Conservation (phyloP, 2,329 filamentous ascomycete genomes). For the Fusarium transvaalense region DNA sequence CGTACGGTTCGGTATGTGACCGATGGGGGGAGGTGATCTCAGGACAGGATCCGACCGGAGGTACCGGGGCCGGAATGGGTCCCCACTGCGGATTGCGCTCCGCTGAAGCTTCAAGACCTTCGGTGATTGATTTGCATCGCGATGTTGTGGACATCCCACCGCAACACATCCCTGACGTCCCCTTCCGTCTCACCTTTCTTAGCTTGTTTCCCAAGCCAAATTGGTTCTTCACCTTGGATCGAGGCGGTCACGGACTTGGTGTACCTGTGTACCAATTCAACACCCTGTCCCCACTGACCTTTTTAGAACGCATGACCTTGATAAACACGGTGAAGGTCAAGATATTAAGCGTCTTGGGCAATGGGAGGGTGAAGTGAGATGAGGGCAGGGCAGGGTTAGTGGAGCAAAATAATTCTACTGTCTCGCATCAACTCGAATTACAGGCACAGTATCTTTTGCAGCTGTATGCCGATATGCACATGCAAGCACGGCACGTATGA, state of each 20-base stretch:
- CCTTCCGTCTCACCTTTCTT: conserved; percentile 36
- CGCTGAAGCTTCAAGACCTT: conserved; percentile 39
- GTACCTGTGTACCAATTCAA: neutral
- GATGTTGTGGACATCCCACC: conserved; percentile 31
- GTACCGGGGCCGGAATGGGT: conserved; percentile 39
- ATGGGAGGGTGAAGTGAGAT: conserved; percentile 4
- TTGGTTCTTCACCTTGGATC: conserved; percentile 35
- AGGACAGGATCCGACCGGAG: conserved; percentile 39
- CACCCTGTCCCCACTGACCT: conserved; percentile 21
- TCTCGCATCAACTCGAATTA: neutral
- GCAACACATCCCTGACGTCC: conserved; percentile 5
- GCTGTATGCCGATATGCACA: neutral
- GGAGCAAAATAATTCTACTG: conserved; percentile 9
- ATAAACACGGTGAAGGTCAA: conserved; percentile 32
- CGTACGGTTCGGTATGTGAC: conserved; percentile 44
- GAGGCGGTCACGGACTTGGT: conserved; percentile 30
- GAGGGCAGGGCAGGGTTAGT: neutral
- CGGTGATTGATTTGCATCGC: conserved; percentile 45
- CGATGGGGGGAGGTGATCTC: conserved; percentile 43
- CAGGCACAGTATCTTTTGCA: conserved; percentile 3
- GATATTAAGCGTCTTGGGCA: neutral
- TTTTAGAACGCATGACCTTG: conserved; percentile 22
- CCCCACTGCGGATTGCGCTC: conserved; percentile 41
- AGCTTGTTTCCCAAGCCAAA: conserved; percentile 13
- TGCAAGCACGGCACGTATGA: conserved; percentile 7